These are phyloP conservation scores for Aspergillus awamori DNA, from an alignment of 2,329 filamentous ascomycete species.

Conservation along the genomic window DNA sequence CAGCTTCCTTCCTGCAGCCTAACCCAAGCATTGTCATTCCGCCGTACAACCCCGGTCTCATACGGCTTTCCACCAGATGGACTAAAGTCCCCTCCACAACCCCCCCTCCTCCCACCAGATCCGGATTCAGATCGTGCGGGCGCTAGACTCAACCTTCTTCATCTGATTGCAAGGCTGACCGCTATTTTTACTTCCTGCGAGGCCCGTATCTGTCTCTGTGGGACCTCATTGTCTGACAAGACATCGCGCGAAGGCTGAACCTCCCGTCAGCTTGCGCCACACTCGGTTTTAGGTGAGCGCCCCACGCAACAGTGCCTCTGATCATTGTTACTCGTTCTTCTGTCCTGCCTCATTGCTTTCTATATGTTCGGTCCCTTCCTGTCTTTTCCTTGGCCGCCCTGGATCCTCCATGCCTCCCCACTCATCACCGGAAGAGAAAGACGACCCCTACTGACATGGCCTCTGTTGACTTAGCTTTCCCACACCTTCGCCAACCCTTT, in stretches of 20 bases:
- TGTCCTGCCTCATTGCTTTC: constrained; percentile 11
- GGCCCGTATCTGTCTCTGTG: constrained; percentile 20
- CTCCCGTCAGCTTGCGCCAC: constrained; percentile 50
- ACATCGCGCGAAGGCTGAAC: constrained; percentile 40
- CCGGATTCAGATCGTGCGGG: constrained; percentile 12
- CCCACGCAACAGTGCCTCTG: constrained; percentile 36
- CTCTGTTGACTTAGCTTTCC: constrained; percentile 34
- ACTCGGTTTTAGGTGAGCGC: constrained; percentile 44
- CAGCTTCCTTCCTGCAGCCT: constrained; percentile 21
- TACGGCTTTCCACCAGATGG: constrained; percentile 22
- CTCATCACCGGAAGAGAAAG: constrained; percentile 3
- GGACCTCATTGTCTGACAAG: constrained; percentile 22
- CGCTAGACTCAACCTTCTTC: constrained; percentile 13
- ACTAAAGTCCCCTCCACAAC: constrained; percentile 14
- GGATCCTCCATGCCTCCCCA: background rate
- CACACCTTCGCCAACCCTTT: constrained; percentile 34
- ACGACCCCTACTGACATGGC: constrained; percentile 38
- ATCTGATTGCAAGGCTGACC: constrained; percentile 26
- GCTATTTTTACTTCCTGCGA: constrained; percentile 33
- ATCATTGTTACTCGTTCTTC: constrained; percentile 14
- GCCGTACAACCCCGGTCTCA: constrained; percentile 18
- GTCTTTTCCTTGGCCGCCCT: background rate
- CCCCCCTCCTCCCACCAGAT: constrained; percentile 12
- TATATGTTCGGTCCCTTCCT: too few species aligned
- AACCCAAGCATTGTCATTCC: constrained; percentile 20